Percentiles rank a stretch among this genome's conserved stretches.
phyloP scores from a whole-genome alignment of 2,329 filamentous ascomycete genomes.

The Pseudopyrenochaeta lycopersici region DNA sequence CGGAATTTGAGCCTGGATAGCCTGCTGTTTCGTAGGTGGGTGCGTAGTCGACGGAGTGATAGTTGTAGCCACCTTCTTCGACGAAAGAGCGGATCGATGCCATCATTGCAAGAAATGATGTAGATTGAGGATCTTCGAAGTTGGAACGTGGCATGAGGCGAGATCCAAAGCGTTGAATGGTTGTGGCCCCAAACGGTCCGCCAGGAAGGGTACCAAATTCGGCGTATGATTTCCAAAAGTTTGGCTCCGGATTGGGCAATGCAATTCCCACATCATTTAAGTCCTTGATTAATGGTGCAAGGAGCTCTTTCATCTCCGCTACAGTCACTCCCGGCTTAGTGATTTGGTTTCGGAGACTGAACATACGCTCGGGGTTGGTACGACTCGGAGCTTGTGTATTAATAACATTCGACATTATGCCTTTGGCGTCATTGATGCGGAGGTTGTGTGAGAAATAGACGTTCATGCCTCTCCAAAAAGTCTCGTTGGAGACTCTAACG shows the following conservation, averaged over 20 bases:
- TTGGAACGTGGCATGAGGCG: constrained; percentile 43
- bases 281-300: constrained; percentile 30
- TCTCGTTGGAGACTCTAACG: constrained; percentile 25
- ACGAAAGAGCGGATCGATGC: constrained; percentile 31
- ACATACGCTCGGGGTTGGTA: constrained; percentile 15
- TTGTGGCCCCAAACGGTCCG: constrained; percentile 27
- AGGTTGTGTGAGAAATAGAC: constrained; percentile 33
- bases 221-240: constrained; percentile 28
- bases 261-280: constrained; percentile 26
- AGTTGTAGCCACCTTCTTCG: constrained; percentile 37
- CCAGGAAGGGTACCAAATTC: constrained; percentile 23
- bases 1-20: constrained; percentile 30
- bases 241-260: constrained; percentile 22
- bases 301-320: constrained; percentile 24
- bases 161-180: constrained; percentile 31
- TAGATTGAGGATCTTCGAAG: constrained; percentile 29
- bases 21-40: constrained; percentile 33
- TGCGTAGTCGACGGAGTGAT: constrained; percentile 39
- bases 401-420: constrained; percentile 36
- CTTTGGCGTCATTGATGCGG: constrained; percentile 32
- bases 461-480: constrained; percentile 37
- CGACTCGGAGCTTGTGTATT: constrained; percentile 12
- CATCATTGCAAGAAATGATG: constrained; percentile 26
- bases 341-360: constrained; percentile 24
- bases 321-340: constrained; percentile 25